A percentile compares a stretch with the other conserved stretches of the same genome.
Conservation (phyloP, 441 rosid species). For the Mallotus japonicus region DNA sequence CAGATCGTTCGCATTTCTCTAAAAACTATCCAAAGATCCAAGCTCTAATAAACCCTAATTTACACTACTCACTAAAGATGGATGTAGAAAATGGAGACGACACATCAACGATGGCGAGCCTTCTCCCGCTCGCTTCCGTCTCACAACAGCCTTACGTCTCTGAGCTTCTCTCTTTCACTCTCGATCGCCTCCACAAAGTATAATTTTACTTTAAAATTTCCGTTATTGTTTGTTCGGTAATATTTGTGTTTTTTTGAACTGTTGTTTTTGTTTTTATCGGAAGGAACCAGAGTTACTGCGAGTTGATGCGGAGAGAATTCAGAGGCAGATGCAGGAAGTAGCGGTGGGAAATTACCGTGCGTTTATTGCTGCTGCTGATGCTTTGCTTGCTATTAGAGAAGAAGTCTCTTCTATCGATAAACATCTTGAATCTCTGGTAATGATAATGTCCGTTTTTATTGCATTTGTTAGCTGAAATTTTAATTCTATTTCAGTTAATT, state of each 20-base stretch:
- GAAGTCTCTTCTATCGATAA: constrained; percentile 83
- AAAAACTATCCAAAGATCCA: neutral
- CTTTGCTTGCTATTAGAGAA: constrained; percentile 76
- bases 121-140: constrained; percentile 72
- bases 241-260: neutral
- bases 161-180: constrained; percentile 96
- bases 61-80: constrained; percentile 28
- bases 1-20: neutral
- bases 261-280: constrained; percentile 15
- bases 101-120: constrained; percentile 38
- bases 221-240: neutral
- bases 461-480: too few species aligned
- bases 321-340: constrained; percentile 97
- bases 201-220: neutral
- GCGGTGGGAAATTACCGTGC: constrained; percentile 95
- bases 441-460: neutral
- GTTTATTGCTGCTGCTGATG: constrained; percentile 90
- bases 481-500: neutral
- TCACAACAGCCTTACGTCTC: constrained; percentile 89
- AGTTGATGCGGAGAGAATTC: constrained; percentile 89
- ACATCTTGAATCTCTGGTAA: constrained; percentile 88
- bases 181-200: constrained; percentile 96
- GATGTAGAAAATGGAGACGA: constrained; percentile 51
- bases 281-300: constrained; percentile 95
- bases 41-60: constrained; percentile 10